These are phyloP conservation scores for Eleusine indica DNA, from an alignment of 176 grass and related monocot genomes.

Conservation along the genomic window DNA sequence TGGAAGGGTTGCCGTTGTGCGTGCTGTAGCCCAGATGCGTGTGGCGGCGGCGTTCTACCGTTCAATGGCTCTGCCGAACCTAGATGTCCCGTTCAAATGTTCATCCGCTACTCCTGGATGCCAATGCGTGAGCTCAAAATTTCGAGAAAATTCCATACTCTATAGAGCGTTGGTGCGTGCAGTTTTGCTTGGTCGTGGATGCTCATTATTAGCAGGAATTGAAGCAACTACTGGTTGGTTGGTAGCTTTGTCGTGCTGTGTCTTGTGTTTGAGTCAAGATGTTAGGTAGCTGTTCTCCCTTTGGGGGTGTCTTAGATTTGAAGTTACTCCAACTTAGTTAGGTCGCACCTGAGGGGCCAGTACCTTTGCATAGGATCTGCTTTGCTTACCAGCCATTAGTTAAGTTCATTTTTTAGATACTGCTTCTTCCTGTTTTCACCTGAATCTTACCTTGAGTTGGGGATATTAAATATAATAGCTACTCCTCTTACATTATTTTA, in stretches of 20 bases:
- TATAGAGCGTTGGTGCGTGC: not conserved
- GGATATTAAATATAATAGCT: not conserved
- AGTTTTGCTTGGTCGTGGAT: not conserved
- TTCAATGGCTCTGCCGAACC: not conserved
- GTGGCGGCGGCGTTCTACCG: not conserved
- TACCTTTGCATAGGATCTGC: not conserved
- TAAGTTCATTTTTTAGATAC: not conserved
- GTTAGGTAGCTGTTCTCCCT: constrained; percentile 2
- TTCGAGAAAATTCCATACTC: not conserved
- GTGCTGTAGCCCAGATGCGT: not conserved
- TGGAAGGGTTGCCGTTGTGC: not conserved
- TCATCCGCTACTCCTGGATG: not conserved
- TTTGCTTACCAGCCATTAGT: not conserved
- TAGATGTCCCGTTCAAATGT: not conserved
- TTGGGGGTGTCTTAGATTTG: constrained; percentile 14
- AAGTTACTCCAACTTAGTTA: constrained; percentile 14
- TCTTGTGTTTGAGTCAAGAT: not conserved
- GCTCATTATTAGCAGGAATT: not conserved
- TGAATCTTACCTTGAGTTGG: not conserved
- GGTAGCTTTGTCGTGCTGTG: constrained; percentile 10
- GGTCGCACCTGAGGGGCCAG: not conserved
- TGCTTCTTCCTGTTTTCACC: not conserved
- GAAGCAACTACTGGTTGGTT: constrained; percentile 31
- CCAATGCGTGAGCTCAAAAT: not conserved
- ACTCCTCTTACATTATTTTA: not conserved